Evolutionary conservation across 805 yeast genomes (phyloP).

Genomic region (Suhomyces tanzawaensis): DNA sequence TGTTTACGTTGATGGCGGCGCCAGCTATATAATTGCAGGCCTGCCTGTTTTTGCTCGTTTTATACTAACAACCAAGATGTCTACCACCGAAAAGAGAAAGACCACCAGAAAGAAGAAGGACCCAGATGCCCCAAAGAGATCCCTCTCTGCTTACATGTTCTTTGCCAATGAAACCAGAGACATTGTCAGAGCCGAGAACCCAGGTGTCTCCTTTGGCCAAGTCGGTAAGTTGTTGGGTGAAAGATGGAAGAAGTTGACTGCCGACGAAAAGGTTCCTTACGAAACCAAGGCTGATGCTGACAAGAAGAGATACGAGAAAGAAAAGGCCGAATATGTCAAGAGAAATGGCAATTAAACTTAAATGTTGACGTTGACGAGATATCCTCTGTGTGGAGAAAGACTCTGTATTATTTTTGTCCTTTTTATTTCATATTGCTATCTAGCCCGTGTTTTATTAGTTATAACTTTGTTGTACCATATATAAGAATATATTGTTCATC

Average conservation of each 20-base stretch:
- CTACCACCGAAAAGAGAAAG: slow-evolving; percentile 39
- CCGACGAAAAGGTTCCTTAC: slow-evolving; percentile 84
- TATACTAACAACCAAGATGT: slow-evolving; percentile 11
- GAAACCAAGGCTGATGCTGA: slow-evolving; percentile 92
- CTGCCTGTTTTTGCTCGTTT: not conserved
- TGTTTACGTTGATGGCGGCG: slow-evolving; percentile 4
- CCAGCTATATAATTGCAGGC: not conserved
- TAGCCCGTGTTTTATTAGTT: slow-evolving; percentile 12
- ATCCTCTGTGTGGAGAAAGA: not conserved
- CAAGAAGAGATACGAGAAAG: slow-evolving; percentile 96
- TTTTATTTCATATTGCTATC: slow-evolving; percentile 8
- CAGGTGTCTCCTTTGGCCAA: slow-evolving; percentile 93
- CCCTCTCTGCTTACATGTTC: slow-evolving; percentile 97
- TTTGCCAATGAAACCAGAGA: slow-evolving; percentile 98
- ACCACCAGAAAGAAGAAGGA: slow-evolving; percentile 56
- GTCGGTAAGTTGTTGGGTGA: slow-evolving; percentile 95
- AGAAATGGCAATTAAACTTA: slow-evolving; percentile 18
- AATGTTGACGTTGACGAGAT: no score
- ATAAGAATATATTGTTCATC: slow-evolving; percentile 4
- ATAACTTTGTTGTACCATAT: slow-evolving; percentile 8
- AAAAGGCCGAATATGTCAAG: slow-evolving; percentile 80
- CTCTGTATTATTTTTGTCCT: slow-evolving; percentile 4
- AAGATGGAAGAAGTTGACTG: slow-evolving; percentile 88
- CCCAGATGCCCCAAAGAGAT: slow-evolving; percentile 99
- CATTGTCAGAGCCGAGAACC: slow-evolving; percentile 91